Base-by-base conservation (phyloP, 2,329 filamentous ascomycete genomes). In the Nigrograna mackinnonii region DNA sequence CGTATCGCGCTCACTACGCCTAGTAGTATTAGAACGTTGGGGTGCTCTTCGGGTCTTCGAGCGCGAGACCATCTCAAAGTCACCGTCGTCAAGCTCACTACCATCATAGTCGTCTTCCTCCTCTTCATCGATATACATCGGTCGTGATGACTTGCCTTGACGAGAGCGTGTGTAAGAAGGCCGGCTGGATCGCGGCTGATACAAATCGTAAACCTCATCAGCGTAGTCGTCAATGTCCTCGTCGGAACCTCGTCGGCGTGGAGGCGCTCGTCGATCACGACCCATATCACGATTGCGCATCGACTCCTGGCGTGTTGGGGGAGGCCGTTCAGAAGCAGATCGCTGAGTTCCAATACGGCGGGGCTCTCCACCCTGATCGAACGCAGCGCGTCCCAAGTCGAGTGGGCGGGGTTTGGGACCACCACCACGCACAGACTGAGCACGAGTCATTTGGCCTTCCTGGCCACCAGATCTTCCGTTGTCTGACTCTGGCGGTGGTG, bases 401-500 rank as follows among this genome's bases (percentile, higher is more conserved):
- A 78, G 62, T 54, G 73, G 64, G 61, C 75, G 47, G 50, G 75
- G 67, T 63, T 78, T 68, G 50, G 74, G 75, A 35, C 73, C 69
- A 51, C 67, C 67, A 35, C 72, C 67, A 49, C 76, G 69, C 51
- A 76, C 71, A 35, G 77, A 79, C 19, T 74, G 70, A 17, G 75
- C 71, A 39, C 79, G 71, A 53, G 59, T 70, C 64, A 61, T 73
- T 46, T 59, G 68, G 32, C 48, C 47, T 26, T 67, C 52, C 32
- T 51, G 43, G 37, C 53, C 55, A 21, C 52, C 60, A 26, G 62
- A 63, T 39, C 51, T 60, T 6, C 64, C 55, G 36, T 85, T 86
- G 54, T 96, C 91, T 49, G 82, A 82, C 75, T 99, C 94, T 5
- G 94, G 94, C 5, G 94, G 94, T 30, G 94, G 94, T n/a, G 94